Evolutionary conservation across 2,329 filamentous ascomycete species (phyloP).

Genomic region (Exophiala dermatitidis): DNA sequence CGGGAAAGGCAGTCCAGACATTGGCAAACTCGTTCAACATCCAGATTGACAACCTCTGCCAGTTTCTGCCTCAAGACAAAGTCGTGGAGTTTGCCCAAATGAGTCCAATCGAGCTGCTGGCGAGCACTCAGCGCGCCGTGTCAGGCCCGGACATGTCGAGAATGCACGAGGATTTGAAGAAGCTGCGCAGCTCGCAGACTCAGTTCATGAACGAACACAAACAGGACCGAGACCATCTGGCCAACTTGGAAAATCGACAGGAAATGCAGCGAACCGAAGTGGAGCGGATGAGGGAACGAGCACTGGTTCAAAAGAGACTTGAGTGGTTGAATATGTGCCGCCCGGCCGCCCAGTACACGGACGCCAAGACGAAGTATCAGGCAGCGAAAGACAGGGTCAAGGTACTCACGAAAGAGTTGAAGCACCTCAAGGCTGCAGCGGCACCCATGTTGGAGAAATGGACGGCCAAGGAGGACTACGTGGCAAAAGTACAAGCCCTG

Average conservation of each 20-base stretch:
- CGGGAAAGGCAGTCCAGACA: conserved; percentile 57
- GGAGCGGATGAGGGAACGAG: conserved; percentile 69
- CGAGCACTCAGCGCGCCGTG: conserved; percentile 81
- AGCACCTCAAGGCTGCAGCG: conserved; percentile 52
- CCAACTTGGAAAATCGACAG: conserved; percentile 65
- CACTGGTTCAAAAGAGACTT: conserved; percentile 58
- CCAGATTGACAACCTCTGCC: conserved; percentile 95
- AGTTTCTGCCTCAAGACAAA: conserved; percentile 92
- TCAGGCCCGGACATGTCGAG: conserved; percentile 72
- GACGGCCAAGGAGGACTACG: conserved; percentile 63
- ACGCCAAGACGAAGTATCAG: conserved; percentile 43
- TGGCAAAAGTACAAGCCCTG: conserved; percentile 31
- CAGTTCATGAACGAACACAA: conserved; percentile 52
- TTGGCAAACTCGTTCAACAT: conserved; percentile 70
- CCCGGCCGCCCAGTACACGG: conserved; percentile 58
- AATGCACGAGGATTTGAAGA: conserved; percentile 69
- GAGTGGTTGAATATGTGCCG: conserved; percentile 58
- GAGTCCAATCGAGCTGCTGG: conserved; percentile 70
- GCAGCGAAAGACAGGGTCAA: conserved; percentile 52
- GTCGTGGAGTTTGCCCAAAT: conserved; percentile 89
- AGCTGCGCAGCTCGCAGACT: conserved; percentile 62
- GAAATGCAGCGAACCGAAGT: conserved; percentile 71
- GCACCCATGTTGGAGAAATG: conserved; percentile 65
- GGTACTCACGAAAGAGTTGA: conserved; percentile 51
- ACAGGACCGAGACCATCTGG: conserved; percentile 55